Percentiles rank a stretch among this genome's conserved stretches.
Conservation (phyloP, 345 rosid genomes). For the Hirschfeldia incana region DNA sequence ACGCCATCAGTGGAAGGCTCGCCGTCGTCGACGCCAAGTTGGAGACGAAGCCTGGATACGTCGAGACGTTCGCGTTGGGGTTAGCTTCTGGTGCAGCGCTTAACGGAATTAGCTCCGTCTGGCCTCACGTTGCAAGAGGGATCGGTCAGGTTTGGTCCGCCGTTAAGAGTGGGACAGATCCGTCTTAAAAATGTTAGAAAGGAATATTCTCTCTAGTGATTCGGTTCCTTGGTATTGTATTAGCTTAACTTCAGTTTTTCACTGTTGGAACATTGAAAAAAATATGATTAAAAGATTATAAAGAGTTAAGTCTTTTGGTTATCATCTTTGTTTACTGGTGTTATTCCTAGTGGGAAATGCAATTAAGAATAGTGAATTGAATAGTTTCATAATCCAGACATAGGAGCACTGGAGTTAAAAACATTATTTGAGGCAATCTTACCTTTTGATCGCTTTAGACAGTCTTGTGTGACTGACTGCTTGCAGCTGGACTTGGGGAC, state of each 20-base stretch:
- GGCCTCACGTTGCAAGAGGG: slow-evolving; percentile 61
- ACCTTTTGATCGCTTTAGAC: slow-evolving; percentile 65
- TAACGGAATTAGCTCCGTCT: slow-evolving; percentile 49
- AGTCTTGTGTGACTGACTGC: slow-evolving; percentile 47
- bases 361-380: background rate
- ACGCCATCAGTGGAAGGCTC: slow-evolving; percentile 53
- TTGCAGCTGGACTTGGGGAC: slow-evolving; percentile 47
- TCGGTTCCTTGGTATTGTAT: slow-evolving; percentile 5
- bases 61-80: slow-evolving; percentile 61
- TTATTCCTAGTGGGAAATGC: slow-evolving; percentile 23
- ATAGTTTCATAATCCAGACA: slow-evolving; percentile 17
- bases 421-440: background rate
- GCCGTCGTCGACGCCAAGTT: slow-evolving; percentile 77
- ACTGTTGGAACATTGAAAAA: background rate
- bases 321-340: slow-evolving; percentile 30
- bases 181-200: slow-evolving; percentile 29
- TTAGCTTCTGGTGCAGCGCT: slow-evolving; percentile 72
- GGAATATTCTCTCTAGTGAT: background rate
- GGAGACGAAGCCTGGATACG: slow-evolving; percentile 78
- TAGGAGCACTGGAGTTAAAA: background rate
- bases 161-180: slow-evolving; percentile 54
- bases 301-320: background rate
- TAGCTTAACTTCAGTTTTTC: background rate
- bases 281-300: background rate
- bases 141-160: slow-evolving; percentile 68